Percentiles rank a stretch among this genome's conserved stretches.
Conservation (phyloP, 768 basidiomycete species). For the Serendipita vermifera region DNA sequence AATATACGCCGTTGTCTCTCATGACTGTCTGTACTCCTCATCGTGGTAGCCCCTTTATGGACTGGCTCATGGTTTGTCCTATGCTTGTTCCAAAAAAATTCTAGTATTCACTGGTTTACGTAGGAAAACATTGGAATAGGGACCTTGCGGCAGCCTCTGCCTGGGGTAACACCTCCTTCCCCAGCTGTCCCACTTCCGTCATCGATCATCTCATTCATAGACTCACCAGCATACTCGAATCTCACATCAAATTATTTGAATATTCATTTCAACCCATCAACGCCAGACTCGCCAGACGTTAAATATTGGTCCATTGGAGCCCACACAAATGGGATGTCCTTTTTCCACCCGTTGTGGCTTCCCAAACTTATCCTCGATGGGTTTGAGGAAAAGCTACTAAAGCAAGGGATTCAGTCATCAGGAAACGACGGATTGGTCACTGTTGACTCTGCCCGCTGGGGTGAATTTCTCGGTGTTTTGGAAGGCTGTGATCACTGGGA, state of each 20-base stretch:
- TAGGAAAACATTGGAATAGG: conserved; percentile 91
- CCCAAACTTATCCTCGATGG: conserved; percentile 91
- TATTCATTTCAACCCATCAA: conserved; percentile 66
- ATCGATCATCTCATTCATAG: conserved; percentile 62
- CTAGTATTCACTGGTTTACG: conserved; percentile 6
- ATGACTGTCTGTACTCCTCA: conserved; percentile 90
- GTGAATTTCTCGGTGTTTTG: conserved; percentile 82
- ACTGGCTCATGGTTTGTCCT: conserved; percentile 79
- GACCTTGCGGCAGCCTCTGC: conserved; percentile 15
- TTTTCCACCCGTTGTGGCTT: conserved; percentile 95
- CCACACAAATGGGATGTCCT: conserved; percentile 37
- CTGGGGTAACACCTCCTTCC: conserved; percentile 7
- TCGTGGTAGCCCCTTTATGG: conserved; percentile 96
- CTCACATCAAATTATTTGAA: conserved; percentile 75
- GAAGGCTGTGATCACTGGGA: conserved; percentile 96
- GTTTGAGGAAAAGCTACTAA: conserved; percentile 46
- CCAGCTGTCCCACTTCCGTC: not conserved
- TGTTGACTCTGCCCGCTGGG: conserved; percentile 89
- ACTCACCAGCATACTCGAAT: conserved; percentile 94
- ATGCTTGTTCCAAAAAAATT: not conserved
- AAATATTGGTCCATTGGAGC: conserved; percentile 90
- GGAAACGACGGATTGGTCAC: conserved; percentile 91
- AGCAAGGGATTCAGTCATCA: conserved; percentile 28
- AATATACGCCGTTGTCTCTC: conserved; percentile 76
- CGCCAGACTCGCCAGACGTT: conserved; percentile 60